Evolutionary conservation across 352 stramenopile genomes (phyloP).

Genomic region (Phytophthora ramorum): DNA sequence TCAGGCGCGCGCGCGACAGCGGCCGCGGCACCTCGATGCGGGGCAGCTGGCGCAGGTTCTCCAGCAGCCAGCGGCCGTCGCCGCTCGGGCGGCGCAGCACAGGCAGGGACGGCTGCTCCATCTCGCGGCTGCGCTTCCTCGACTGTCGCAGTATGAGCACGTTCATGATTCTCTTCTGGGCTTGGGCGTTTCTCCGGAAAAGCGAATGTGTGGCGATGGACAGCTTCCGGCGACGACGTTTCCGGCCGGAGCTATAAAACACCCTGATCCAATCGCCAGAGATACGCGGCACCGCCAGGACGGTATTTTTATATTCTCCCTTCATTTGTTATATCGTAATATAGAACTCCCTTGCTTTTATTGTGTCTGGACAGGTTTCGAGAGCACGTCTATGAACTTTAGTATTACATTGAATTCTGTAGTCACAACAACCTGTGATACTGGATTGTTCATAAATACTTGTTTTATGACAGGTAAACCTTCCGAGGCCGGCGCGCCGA

Average conservation of each 20-base stretch:
- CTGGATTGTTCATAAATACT: too few relatives aligned
- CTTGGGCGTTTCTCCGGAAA: conserved; percentile 22
- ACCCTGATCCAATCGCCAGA: neutral
- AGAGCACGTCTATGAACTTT: too few relatives aligned
- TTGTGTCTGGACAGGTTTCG: too few relatives aligned
- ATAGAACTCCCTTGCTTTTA: neutral
- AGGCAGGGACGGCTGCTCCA: conserved; percentile 25
- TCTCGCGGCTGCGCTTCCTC: conserved; percentile 53
- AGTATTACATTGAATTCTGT: too few relatives aligned
- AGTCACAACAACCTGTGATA: too few relatives aligned
- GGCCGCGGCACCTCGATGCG: conserved; percentile 5
- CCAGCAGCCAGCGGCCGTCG: conserved; percentile 51
- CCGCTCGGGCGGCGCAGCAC: conserved; percentile 35
- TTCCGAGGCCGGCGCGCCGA: conserved; percentile 18
- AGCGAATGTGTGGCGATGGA: conserved; percentile 18
- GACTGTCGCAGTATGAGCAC: conserved; percentile 49
- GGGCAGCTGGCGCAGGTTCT: conserved; percentile 2
- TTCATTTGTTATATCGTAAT: neutral
- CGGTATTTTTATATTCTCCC: conserved; percentile 23
- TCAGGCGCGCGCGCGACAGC: conserved; percentile 49
- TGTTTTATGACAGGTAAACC: neutral
- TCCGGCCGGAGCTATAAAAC: conserved; percentile 16
- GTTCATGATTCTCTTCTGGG: conserved; percentile 12
- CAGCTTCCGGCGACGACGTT: conserved; percentile 17
- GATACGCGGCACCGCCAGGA: conserved; percentile 4